Percentiles rank a stretch among this genome's conserved stretches.
Evolutionary conservation across 2,329 filamentous ascomycete genomes (phyloP).

Genomic region (Dactylellina parvicollis): DNA sequence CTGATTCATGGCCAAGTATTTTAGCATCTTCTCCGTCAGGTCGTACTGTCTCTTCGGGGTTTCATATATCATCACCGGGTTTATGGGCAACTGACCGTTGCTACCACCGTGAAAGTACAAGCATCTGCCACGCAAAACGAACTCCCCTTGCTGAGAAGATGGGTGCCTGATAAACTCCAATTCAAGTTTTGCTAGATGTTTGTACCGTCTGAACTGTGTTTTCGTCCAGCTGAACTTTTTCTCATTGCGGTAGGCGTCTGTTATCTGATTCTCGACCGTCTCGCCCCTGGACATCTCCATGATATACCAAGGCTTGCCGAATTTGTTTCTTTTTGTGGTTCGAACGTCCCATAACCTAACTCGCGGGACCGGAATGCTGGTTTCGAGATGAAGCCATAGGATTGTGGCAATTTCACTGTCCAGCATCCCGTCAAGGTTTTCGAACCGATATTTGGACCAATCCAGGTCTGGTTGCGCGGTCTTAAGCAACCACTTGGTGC

Average conservation of each 20-base stretch:
- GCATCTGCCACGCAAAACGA: not conserved
- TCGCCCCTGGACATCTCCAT: constrained; percentile 24
- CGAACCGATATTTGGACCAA: constrained; percentile 24
- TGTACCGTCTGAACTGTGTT: not conserved
- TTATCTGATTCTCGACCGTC: not conserved
- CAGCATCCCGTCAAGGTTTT: not conserved
- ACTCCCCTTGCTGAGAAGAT: not conserved
- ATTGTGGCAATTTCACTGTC: constrained; percentile 35
- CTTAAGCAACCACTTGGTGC: constrained; percentile 44
- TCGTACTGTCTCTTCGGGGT: not conserved
- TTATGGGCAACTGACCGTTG: not conserved
- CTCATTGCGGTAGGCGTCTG: no score
- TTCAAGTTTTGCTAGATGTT: constrained; percentile 17
- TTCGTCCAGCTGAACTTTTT: not conserved
- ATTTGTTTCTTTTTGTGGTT: constrained; percentile 18
- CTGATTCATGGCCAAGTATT: not conserved
- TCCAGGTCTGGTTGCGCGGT: constrained; percentile 7
- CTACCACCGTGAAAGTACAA: constrained; percentile 20
- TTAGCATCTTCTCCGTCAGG: not conserved
- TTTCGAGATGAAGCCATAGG: constrained; percentile 24
- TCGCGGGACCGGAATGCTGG: constrained; percentile 33
- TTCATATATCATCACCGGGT: constrained; percentile 1
- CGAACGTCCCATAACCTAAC: constrained; percentile 40
- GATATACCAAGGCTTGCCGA: constrained; percentile 43
- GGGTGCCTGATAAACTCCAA: constrained; percentile 22